Conservation (phyloP, 2,329 filamentous ascomycete species). For the Scopulariopsis brevicaulis region DNA sequence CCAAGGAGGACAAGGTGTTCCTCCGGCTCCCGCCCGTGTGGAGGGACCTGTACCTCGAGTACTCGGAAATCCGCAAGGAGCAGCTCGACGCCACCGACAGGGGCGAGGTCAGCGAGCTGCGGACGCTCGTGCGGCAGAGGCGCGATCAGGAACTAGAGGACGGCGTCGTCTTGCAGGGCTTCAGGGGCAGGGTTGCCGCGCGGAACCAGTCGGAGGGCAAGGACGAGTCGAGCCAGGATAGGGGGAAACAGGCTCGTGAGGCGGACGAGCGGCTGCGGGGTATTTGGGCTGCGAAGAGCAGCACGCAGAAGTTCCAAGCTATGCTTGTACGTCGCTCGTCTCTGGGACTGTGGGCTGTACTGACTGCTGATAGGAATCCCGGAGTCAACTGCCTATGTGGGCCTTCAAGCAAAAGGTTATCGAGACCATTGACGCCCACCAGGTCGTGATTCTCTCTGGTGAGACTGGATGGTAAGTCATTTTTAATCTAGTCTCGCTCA, state of each 20-base stretch:
- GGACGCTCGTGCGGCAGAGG: slow-evolving; percentile 56
- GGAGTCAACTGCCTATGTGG: slow-evolving; percentile 84
- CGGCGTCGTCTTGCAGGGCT: slow-evolving; percentile 67
- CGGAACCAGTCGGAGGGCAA: slow-evolving; percentile 32
- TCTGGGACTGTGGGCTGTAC: too few species aligned
- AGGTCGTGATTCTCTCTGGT: slow-evolving; percentile 87
- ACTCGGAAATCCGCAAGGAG: slow-evolving; percentile 59
- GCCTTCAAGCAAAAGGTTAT: slow-evolving; percentile 70
- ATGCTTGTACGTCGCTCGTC: slow-evolving; percentile 56
- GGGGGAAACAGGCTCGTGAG: slow-evolving; percentile 22
- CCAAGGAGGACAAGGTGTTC: slow-evolving; percentile 78
- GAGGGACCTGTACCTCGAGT: slow-evolving; percentile 78
- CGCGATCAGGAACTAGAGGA: slow-evolving; percentile 60
- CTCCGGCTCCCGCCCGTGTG: slow-evolving; percentile 68
- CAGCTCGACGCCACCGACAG: slow-evolving; percentile 62
- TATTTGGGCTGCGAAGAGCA: slow-evolving; percentile 49
- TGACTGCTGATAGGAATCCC: slow-evolving; percentile 31
- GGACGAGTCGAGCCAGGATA: slow-evolving; percentile 36
- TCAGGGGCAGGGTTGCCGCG: slow-evolving; percentile 46
- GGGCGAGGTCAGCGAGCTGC: slow-evolving; percentile 53
- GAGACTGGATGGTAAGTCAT: slow-evolving; percentile 70
- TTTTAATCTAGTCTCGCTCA: not conserved
- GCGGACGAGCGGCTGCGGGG: slow-evolving; percentile 39
- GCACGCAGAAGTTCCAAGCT: slow-evolving; percentile 51
- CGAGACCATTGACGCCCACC: slow-evolving; percentile 63